These are phyloP conservation scores for Lachnellula arida DNA, from an alignment of 2,329 filamentous ascomycete genomes.

Conservation along the genomic window DNA sequence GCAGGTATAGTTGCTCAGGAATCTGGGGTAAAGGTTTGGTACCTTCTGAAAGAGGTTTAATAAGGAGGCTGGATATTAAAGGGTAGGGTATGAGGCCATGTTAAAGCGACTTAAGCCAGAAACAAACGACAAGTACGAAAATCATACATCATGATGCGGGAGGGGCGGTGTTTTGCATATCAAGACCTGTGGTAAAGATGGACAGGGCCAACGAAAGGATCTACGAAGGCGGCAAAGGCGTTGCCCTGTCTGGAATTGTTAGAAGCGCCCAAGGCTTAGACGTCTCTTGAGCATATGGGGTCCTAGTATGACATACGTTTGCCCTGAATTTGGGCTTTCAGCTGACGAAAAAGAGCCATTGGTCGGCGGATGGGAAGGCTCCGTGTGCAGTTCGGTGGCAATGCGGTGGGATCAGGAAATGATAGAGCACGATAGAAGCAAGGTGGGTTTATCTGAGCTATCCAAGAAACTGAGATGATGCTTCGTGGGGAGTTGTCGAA, in stretches of 20 bases:
- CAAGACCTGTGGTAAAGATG: background rate
- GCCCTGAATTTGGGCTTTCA: background rate
- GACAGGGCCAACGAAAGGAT: background rate
- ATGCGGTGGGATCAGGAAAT: background rate
- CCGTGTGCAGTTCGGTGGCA: background rate
- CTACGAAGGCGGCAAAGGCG: background rate
- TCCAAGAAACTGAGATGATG: background rate
- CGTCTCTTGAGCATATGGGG: too few relatives aligned
- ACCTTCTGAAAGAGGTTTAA: slow-evolving; percentile 15
- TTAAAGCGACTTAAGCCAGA: background rate
- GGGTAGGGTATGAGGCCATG: background rate
- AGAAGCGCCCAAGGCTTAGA: background rate
- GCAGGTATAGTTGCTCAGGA: slow-evolving; percentile 23
- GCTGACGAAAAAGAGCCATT: background rate
- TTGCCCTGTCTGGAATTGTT: background rate
- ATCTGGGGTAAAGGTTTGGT: slow-evolving; percentile 27
- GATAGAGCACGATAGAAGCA: background rate
- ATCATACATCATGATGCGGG: background rate
- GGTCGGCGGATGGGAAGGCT: slow-evolving; percentile 9
- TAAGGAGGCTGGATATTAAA: slow-evolving; percentile 14
- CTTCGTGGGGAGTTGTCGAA: background rate
- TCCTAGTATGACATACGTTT: too few relatives aligned
- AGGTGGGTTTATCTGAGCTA: background rate
- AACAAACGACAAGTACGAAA: background rate
- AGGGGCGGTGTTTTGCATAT: background rate